Evolutionary conservation across 495 filamentous ascomycete genomes (phyloP), one percentile per base, ranked within the genome.

Genomic region (Aspergillus ostianus): DNA sequence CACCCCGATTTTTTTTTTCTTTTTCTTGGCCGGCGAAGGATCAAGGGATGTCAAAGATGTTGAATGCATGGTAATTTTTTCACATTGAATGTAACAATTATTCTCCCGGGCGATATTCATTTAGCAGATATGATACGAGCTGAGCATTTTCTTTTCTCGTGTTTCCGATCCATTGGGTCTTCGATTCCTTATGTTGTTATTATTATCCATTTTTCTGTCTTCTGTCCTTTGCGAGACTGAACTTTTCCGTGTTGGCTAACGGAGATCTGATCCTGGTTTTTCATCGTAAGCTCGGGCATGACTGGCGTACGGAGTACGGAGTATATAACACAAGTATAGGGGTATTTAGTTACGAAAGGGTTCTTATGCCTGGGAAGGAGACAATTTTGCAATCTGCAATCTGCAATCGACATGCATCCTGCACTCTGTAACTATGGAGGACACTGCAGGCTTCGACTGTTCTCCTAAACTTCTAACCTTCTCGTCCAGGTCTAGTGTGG

Each of bases 31-130:
- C 13, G 20, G 36, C 36, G 13, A 41, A 12, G 36, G 36, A 15
- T 51, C 1, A 23, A 51, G 48, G 17, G 23, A 51, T 41, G 36
- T 1, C 36, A 17, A 17, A 13, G 6, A 41, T 41, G 36, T 41
- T 15, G 5, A 41, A 41, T 41, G 49, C 49, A 50, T 51, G 49
- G 49, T 29, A 29, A 41, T 41, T 17, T 29, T 51, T 51, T 51
- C 17, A n/a, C 49, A 29, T 51, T 23, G 49, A 29, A 29, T 51
- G 49, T 51, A 51, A 30, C 49, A 51, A 51, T 51, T 51, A 41
- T 41, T 41, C 10, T 41, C 36, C 36, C 36, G 36, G 36, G 36
- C 36, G 36, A 41, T 41, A 15, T 41, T 4, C 29, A 41, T 15
- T 41, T 41, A 41, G 36, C 36, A 41, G 36, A 41, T 17, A 15